These are phyloP conservation scores for Aureobasidium sp. DNA, from an alignment of 2,329 filamentous ascomycete genomes.

Conservation along the genomic window DNA sequence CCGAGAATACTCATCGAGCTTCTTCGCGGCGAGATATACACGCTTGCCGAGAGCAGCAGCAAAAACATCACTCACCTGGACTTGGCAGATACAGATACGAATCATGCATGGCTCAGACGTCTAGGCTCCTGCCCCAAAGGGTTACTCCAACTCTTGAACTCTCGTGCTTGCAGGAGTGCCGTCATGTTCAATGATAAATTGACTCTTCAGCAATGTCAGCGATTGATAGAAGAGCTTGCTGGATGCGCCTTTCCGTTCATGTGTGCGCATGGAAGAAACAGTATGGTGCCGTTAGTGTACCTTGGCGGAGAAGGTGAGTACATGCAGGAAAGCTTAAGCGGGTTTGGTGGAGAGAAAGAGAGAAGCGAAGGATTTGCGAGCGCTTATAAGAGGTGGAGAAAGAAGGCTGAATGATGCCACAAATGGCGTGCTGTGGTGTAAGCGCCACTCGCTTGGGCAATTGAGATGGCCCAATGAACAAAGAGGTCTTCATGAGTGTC, in stretches of 20 bases:
- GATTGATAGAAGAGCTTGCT: constrained; percentile 50
- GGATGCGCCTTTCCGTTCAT: constrained; percentile 67
- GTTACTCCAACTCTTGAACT: constrained; percentile 69
- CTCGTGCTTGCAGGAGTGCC: constrained; percentile 66
- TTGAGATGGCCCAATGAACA: no score
- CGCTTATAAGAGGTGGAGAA: constrained; percentile 6
- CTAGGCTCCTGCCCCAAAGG: constrained; percentile 65
- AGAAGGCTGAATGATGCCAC: not conserved
- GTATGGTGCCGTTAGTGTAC: constrained; percentile 40
- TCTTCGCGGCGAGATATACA: constrained; percentile 67
- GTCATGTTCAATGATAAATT: constrained; percentile 80
- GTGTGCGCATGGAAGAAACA: constrained; percentile 65
- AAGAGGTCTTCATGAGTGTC: no score
- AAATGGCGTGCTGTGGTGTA: no score
- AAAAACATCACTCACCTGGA: not conserved
- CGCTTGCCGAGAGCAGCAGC: constrained; percentile 39
- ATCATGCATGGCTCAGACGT: constrained; percentile 47
- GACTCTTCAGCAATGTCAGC: constrained; percentile 47
- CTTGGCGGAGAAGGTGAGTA: constrained; percentile 8
- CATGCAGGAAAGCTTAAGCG: not conserved
- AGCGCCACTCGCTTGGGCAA: no score
- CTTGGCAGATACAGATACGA: not conserved
- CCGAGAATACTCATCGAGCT: constrained; percentile 65
- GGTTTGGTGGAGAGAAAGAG: not conserved
- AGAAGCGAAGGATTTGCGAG: not conserved